These are phyloP conservation scores for Globisporangium carolinianum DNA, from an alignment of 352 stramenopile genomes.

Conservation along the genomic window DNA sequence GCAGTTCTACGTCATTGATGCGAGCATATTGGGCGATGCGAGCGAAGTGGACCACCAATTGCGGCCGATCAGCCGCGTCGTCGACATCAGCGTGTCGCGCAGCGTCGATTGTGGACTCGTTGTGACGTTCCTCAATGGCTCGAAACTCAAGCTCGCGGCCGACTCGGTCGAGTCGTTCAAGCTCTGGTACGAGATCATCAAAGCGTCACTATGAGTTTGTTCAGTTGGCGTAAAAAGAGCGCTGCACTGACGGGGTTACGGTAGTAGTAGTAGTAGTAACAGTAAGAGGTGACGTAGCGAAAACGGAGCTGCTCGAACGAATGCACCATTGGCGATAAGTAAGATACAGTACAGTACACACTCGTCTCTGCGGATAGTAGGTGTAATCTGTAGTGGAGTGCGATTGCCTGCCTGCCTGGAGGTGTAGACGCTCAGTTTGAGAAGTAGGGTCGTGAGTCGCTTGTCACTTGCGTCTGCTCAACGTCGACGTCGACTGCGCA, in stretches of 20 bases:
- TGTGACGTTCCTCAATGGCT: slow-evolving; percentile 50
- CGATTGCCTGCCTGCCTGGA: no score
- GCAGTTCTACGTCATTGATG: slow-evolving; percentile 77
- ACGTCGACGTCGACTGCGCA: neutral
- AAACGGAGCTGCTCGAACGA: neutral
- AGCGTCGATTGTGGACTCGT: slow-evolving; percentile 66
- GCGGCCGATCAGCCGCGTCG: slow-evolving; percentile 50
- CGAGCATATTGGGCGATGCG: slow-evolving; percentile 53
- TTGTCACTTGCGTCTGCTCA: slow-evolving; percentile 24
- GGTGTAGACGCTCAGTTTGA: no score
- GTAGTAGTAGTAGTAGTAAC: no score
- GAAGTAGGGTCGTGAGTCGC: no score
- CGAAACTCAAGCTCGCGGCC: slow-evolving; percentile 56
- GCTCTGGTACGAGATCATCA: slow-evolving; percentile 73
- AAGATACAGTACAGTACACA: neutral
- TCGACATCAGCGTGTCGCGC: slow-evolving; percentile 53
- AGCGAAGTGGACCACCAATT: slow-evolving; percentile 79
- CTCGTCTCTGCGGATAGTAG: neutral
- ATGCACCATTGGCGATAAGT: no score
- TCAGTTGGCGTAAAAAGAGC: no score
- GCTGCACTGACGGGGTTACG: no score
- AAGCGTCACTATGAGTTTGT: slow-evolving; percentile 12
- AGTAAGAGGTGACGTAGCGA: no score
- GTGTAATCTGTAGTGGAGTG: neutral
- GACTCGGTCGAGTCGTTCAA: slow-evolving; percentile 66